phyloP scores from a whole-genome alignment of 192 early-diverging fungal species.

The Backusella parvicylindrica region DNA sequence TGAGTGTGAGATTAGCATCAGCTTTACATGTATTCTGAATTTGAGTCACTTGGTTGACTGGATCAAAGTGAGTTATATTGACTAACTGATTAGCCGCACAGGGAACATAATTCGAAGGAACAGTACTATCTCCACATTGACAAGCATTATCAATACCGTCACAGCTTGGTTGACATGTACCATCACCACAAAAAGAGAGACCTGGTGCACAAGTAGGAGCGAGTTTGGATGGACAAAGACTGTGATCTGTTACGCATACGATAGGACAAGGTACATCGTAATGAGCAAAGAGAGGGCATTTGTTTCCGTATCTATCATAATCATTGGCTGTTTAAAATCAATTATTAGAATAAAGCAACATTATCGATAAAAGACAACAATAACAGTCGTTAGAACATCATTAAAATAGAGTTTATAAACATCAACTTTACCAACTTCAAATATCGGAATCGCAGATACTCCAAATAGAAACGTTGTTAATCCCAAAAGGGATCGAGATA shows the following conservation, averaged over 20 bases:
- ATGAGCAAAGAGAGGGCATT: slow-evolving; percentile 46
- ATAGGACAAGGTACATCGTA: slow-evolving; percentile 46
- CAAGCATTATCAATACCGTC: slow-evolving; percentile 45
- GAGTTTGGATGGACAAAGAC: slow-evolving; percentile 45
- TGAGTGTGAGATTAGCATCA: background rate
- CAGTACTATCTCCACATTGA: slow-evolving; percentile 37
- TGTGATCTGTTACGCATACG: slow-evolving; percentile 47
- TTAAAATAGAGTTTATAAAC: background rate
- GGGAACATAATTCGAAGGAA: slow-evolving; percentile 36
- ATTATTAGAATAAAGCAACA: background rate
- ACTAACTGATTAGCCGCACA: slow-evolving; percentile 42
- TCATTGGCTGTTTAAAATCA: slow-evolving; percentile 34
- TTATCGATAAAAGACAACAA: background rate
- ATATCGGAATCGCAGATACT: background rate
- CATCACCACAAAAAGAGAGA: slow-evolving; percentile 52
- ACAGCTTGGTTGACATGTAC: slow-evolving; percentile 45
- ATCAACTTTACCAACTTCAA: background rate
- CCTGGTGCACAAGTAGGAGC: slow-evolving; percentile 34
- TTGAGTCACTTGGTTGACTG: slow-evolving; percentile 37
- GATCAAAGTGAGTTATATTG: slow-evolving; percentile 46
- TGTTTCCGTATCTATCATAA: slow-evolving; percentile 44
- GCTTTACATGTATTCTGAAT: slow-evolving; percentile 23
- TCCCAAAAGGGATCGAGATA: background rate
- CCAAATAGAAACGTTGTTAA: background rate
- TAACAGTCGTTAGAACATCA: background rate